A percentile compares a stretch with the other conserved stretches of the same genome.
Evolutionary conservation across 352 stramenopile genomes (phyloP).

Genomic region (Pythium phragmitis): DNA sequence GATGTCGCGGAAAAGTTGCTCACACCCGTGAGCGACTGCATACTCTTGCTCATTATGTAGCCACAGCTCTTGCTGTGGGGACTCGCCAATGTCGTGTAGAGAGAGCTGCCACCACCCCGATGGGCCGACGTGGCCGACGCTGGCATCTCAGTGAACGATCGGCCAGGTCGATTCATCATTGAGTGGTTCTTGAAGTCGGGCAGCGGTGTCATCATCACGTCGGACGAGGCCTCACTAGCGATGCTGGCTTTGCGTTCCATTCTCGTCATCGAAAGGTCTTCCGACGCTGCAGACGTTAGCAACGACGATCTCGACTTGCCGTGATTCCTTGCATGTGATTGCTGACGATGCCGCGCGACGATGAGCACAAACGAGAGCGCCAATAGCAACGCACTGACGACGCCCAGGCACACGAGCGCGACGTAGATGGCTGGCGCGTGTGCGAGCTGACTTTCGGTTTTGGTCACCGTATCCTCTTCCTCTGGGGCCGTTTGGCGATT

Average conservation of each 20-base stretch:
- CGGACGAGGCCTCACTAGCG: background rate
- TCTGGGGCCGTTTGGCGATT: background rate
- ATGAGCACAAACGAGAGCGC: conserved; percentile 9
- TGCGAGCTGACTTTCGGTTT: background rate
- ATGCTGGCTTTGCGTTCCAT: background rate
- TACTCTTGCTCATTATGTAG: conserved; percentile 34
- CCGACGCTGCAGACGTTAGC: conserved; percentile 2
- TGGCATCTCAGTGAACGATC: conserved; percentile 6
- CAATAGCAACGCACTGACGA: conserved; percentile 3
- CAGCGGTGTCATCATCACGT: conserved; percentile 11
- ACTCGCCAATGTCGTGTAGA: conserved; percentile 23
- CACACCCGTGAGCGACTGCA: conserved; percentile 30
- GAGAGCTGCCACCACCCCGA: background rate
- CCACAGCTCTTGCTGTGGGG: conserved; percentile 7
- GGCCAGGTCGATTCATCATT: conserved; percentile 1
- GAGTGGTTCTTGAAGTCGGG: conserved; percentile 6
- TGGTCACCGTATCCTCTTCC: conserved; percentile 4
- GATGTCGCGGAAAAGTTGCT: conserved; percentile 21
- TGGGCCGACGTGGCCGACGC: conserved; percentile 10
- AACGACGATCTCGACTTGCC: conserved; percentile 12
- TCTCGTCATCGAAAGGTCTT: conserved; percentile 1
- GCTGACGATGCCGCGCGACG: conserved; percentile 4
- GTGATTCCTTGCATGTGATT: background rate
- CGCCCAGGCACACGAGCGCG: conserved; percentile 14
- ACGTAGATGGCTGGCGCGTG: conserved; percentile 10